Conservation (phyloP, 768 basidiomycete genomes). For the Hortiboletus flavorubellus region DNA sequence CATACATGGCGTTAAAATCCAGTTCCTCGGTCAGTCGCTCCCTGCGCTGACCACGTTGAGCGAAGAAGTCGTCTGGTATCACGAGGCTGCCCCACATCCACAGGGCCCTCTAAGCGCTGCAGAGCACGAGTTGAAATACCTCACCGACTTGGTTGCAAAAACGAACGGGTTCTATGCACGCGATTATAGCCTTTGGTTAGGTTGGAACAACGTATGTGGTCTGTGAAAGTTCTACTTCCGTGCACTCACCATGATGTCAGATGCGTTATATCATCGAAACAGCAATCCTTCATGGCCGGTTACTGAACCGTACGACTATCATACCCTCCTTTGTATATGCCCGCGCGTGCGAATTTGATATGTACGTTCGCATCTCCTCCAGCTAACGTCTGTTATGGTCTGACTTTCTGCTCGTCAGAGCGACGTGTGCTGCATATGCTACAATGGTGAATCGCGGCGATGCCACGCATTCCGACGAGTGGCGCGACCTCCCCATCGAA, state of each 20-base stretch:
- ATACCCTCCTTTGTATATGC: slow-evolving; percentile 47
- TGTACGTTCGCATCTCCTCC: slow-evolving; percentile 12
- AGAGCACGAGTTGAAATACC: slow-evolving; percentile 28
- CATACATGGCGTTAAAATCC: slow-evolving; percentile 11
- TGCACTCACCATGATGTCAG: slow-evolving; percentile 18
- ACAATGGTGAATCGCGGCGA: slow-evolving; percentile 47
- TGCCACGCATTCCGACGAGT: slow-evolving; percentile 37
- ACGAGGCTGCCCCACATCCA: slow-evolving; percentile 3
- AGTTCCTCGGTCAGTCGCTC: slow-evolving; percentile 14
- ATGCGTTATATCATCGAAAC: slow-evolving; percentile 50
- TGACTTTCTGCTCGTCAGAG: slow-evolving; percentile 13
- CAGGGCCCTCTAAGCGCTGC: background rate
- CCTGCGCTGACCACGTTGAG: slow-evolving; percentile 9
- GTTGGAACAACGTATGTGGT: slow-evolving; percentile 44
- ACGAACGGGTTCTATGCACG: slow-evolving; percentile 46
- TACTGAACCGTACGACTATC: slow-evolving; percentile 43
- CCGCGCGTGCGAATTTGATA: slow-evolving; percentile 40
- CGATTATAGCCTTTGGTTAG: slow-evolving; percentile 47
- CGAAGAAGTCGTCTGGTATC: slow-evolving; percentile 11
- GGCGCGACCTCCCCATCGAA: slow-evolving; percentile 37
- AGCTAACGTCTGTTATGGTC: background rate
- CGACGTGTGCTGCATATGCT: slow-evolving; percentile 39
- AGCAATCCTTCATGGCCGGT: slow-evolving; percentile 39
- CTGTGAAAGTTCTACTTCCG: background rate
- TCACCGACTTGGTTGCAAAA: slow-evolving; percentile 33